These are phyloP conservation scores for Podaxis sp. DNA, from an alignment of 768 basidiomycete genomes.

Conservation along the genomic window DNA sequence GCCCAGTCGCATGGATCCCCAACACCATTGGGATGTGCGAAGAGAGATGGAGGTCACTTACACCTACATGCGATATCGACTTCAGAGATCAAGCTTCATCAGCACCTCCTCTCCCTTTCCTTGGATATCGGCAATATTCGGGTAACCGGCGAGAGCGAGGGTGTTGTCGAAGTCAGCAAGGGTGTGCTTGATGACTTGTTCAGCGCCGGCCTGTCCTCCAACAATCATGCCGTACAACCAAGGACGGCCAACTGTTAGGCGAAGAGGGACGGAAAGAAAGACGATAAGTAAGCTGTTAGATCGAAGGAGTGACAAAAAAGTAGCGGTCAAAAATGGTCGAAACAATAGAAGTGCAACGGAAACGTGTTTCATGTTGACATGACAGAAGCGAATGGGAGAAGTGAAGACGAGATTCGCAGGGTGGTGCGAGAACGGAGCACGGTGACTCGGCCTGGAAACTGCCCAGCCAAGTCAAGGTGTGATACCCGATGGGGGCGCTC, in stretches of 20 bases:
- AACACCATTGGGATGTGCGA: background rate
- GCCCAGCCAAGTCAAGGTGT: too few relatives aligned
- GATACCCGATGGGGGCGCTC: too few relatives aligned
- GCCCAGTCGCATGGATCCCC: too few relatives aligned
- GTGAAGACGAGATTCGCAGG: too few relatives aligned
- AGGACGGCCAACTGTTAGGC: constrained; percentile 58
- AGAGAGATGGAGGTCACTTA: background rate
- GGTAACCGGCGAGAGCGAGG: constrained; percentile 59
- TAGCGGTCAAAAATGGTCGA: background rate
- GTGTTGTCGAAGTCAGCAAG: constrained; percentile 66
- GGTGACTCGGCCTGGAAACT: too few relatives aligned
- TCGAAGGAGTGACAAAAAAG: background rate
- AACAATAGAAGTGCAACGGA: too few relatives aligned
- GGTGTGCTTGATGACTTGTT: constrained; percentile 64
- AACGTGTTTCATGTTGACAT: too few relatives aligned
- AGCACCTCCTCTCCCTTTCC: constrained; percentile 53
- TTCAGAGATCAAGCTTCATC: constrained; percentile 33
- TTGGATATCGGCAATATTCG: constrained; percentile 54
- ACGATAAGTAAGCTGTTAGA: background rate
- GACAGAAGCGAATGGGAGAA: too few relatives aligned
- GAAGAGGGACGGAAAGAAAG: too few relatives aligned
- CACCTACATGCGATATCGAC: background rate
- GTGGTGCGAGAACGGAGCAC: too few relatives aligned
- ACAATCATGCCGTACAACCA: constrained; percentile 70
- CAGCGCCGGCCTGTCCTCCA: constrained; percentile 69